Conservation (phyloP, 441 rosid genomes). For the Metrosideros polymorpha region DNA sequence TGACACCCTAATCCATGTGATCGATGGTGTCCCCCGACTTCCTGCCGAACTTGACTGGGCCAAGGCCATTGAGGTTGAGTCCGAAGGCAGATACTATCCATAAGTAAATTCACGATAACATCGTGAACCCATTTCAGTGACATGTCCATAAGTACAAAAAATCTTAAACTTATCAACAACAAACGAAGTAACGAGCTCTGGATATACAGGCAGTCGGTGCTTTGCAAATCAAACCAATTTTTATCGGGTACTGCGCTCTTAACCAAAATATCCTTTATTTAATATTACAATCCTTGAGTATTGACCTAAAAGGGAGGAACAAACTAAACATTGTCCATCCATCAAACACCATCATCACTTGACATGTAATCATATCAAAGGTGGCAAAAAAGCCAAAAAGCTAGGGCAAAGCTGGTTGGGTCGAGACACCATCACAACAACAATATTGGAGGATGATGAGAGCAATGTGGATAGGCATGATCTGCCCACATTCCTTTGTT, state of each 20-base stretch:
- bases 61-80: not conserved
- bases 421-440: not conserved
- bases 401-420: not conserved
- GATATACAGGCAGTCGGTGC: accelerated
- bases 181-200: not conserved
- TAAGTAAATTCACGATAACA: not conserved
- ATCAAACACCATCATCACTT: not conserved
- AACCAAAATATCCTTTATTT: not conserved
- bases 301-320: not conserved
- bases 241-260: not conserved
- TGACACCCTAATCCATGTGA: not conserved
- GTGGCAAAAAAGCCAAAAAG: not conserved
- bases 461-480: not conserved
- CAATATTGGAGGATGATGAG: not conserved
- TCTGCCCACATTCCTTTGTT: not conserved
- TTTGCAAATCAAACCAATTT: not conserved
- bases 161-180: not conserved
- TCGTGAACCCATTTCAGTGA: not conserved
- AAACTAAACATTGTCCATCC: not conserved
- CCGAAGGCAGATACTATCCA: not conserved
- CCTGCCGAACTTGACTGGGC: not conserved
- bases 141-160: accelerated
- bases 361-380: not conserved
- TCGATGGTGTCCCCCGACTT: accelerated
- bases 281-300: not conserved